phyloP scores from a whole-genome alignment of 495 filamentous ascomycete species.

The Penicillium egyptiacum region DNA sequence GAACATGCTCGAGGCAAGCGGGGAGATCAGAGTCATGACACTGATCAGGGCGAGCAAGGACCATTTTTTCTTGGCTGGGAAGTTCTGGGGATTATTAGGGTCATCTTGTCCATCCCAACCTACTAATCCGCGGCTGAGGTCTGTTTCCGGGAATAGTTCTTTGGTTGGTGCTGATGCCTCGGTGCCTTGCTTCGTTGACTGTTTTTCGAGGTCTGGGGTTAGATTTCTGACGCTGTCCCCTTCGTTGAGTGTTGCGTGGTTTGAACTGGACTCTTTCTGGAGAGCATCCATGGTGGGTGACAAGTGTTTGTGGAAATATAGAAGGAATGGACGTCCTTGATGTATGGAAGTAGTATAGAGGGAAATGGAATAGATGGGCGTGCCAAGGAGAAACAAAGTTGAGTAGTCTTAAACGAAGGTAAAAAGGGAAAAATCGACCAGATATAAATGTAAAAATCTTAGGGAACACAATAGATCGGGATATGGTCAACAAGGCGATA shows the following conservation, averaged over 20 bases:
- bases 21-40: slow-evolving; percentile 48
- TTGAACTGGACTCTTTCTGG: slow-evolving; percentile 2
- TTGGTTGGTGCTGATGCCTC: neutral
- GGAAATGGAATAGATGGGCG: neutral
- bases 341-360: neutral
- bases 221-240: neutral
- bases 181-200: neutral
- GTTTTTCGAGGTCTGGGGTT: slow-evolving; percentile 8
- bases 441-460: neutral
- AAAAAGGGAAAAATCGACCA: neutral
- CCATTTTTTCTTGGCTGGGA: slow-evolving; percentile 46
- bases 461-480: neutral
- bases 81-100: slow-evolving; percentile 70
- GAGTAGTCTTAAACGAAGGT: neutral
- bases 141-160: slow-evolving; percentile 27
- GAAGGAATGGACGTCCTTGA: neutral
- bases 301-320: neutral
- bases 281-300: neutral
- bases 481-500: neutral
- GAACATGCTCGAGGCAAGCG: slow-evolving; percentile 67
- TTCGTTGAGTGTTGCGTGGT: neutral
- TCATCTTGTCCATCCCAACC: slow-evolving; percentile 61
- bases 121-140: slow-evolving; percentile 28
- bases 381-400: neutral
- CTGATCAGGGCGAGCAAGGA: slow-evolving; percentile 34